Percentiles rank a stretch among this genome's conserved stretches.
These are phyloP conservation scores for Phytophthora uliginosa DNA, from an alignment of 352 stramenopile genomes.

Conservation along the genomic window DNA sequence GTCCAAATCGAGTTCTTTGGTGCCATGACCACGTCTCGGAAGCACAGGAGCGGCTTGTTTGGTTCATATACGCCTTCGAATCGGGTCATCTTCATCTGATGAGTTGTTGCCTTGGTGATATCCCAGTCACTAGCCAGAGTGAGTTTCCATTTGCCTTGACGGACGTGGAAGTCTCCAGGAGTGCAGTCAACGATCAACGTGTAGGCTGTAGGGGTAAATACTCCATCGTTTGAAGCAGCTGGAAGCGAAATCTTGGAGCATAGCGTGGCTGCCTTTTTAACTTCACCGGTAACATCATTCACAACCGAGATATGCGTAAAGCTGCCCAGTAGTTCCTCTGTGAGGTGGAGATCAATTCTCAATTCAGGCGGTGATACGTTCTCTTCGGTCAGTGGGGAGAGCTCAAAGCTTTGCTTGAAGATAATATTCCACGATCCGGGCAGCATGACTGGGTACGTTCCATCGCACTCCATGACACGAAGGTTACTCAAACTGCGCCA, in stretches of 20 bases:
- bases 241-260: constrained; percentile 40
- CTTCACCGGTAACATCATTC: constrained; percentile 48
- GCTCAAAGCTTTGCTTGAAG: constrained; percentile 69
- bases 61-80: constrained; percentile 69
- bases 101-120: constrained; percentile 48
- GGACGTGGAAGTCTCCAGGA: constrained; percentile 36
- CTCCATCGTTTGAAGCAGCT: constrained; percentile 6
- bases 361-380: constrained; percentile 39
- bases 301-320: constrained; percentile 65
- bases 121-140: constrained; percentile 61
- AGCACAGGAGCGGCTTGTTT: constrained; percentile 73
- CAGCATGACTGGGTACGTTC: constrained; percentile 55
- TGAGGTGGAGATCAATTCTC: constrained; percentile 67
- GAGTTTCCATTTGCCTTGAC: constrained; percentile 67
- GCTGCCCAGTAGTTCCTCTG: constrained; percentile 51
- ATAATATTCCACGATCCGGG: constrained; percentile 65
- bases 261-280: constrained; percentile 44
- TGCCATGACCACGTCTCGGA: constrained; percentile 68
- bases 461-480: constrained; percentile 61
- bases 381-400: constrained; percentile 22
- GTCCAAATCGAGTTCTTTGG: constrained; percentile 57
- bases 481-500: constrained; percentile 57
- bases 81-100: constrained; percentile 49
- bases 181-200: constrained; percentile 73
- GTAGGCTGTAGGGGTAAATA: constrained; percentile 25